Evolutionary conservation across 2,329 filamentous ascomycete species (phyloP), one percentile per base, ranked within the genome.

Genomic region (Diaporthe caulivora): DNA sequence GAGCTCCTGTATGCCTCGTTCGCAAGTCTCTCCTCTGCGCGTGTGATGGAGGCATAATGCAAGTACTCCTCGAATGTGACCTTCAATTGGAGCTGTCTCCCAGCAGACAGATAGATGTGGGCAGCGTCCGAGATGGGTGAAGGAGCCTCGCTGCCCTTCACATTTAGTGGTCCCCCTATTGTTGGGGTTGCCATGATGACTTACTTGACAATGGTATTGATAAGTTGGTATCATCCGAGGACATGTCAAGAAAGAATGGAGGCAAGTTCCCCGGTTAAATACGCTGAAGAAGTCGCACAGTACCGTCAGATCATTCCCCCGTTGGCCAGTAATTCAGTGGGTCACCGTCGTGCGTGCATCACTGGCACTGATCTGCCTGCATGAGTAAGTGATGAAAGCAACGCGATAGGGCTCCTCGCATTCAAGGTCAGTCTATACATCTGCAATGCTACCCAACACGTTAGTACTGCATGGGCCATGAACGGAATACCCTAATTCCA

Each of bases 31-130:
- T 72, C 70, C 26, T 55, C 62, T 4, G 70, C 70, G 1, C 70
- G 70, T 24, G 70, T 72, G n/a, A 72, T 67, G 15, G 70, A 72
- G 1, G 70, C 58, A 37, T 72, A 65, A 15, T 65, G 15, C 13
- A 51, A 24, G 13, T 72, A 72, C n/a, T 72, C 57, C n/a, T 53
- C 70, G 17, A 67, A 65, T 24, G 37, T 65, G 1, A 72, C 62
- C 11, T 65, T 51, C 0, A 65, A 44, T 44, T 51, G 13, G 29
- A 51, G 62, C n/a, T 65, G 62, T 21, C 51, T 65, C 1, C 62
- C 44, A 2, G 62, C 62, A 26, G 62, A 65, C 1, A 65, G 31
- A 37, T 65, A 65, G 29, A 44, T 65, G 26, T 65, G 62, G 18
- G 62, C 26, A 6, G 44, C 13, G n/a, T 37, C 31, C 11, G 62